These are phyloP conservation scores for Mycena citricolor DNA, from an alignment of 1,284 basidiomycete genomes.

Conservation along the genomic window DNA sequence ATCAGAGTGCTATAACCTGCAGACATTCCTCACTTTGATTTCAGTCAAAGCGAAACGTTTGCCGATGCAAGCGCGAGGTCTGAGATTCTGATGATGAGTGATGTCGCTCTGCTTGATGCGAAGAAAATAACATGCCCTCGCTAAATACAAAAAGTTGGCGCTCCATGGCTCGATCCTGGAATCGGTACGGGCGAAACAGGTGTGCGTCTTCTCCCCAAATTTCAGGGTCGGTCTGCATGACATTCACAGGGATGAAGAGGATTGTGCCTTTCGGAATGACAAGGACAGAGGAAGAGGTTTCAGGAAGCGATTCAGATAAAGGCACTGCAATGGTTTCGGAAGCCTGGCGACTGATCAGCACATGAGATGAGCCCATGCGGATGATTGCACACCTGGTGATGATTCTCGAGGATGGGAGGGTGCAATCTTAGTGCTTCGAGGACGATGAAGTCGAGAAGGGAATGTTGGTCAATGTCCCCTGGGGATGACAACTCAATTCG, in stretches of 20 bases:
- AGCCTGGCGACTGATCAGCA: slow-evolving; percentile 35
- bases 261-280: slow-evolving; percentile 56
- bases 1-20: background rate
- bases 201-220: slow-evolving; percentile 59
- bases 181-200: slow-evolving; percentile 57
- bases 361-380: background rate
- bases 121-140: slow-evolving; percentile 39
- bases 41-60: slow-evolving; percentile 53
- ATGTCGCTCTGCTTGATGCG: background rate
- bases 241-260: slow-evolving; percentile 54
- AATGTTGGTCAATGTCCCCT: slow-evolving; percentile 44
- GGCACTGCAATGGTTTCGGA: slow-evolving; percentile 48
- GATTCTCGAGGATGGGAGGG: slow-evolving; percentile 59
- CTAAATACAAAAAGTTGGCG: slow-evolving; percentile 56
- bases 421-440: slow-evolving; percentile 60
- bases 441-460: slow-evolving; percentile 53
- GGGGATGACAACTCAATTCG: slow-evolving; percentile 46
- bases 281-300: slow-evolving; percentile 39
- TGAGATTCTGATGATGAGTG: slow-evolving; percentile 26
- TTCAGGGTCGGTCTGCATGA: slow-evolving; percentile 50
- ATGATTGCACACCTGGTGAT: slow-evolving; percentile 46
- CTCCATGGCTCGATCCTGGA: slow-evolving; percentile 43
- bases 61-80: slow-evolving; percentile 57
- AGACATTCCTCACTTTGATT: slow-evolving; percentile 49
- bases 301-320: slow-evolving; percentile 47